Conservation (phyloP, 352 stramenopile species). For the Phytophthora brassicae region DNA sequence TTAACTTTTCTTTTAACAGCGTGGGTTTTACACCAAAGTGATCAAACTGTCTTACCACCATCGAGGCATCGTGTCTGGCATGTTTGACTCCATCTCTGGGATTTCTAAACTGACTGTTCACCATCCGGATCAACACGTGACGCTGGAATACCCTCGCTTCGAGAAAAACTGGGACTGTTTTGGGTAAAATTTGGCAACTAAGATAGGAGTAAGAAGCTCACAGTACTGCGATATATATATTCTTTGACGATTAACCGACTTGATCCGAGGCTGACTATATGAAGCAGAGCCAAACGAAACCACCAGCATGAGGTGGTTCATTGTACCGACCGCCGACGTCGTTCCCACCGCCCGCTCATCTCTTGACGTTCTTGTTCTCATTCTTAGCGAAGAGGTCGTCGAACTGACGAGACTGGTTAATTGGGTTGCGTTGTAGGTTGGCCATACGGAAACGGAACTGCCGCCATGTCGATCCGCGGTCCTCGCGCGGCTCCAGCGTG, state of each 20-base stretch:
- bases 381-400: conserved; percentile 56
- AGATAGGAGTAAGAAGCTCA: background rate
- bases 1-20: conserved; percentile 9
- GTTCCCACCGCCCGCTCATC: conserved; percentile 31
- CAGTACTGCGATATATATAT: conserved; percentile 29
- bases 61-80: conserved; percentile 50
- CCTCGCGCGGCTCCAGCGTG: conserved; percentile 35
- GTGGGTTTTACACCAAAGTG: conserved; percentile 61
- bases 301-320: conserved; percentile 8
- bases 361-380: conserved; percentile 57
- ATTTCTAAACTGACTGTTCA: conserved; percentile 48
- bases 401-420: conserved; percentile 75
- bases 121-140: conserved; percentile 17
- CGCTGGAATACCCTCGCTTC: conserved; percentile 51
- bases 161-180: conserved; percentile 34
- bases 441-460: conserved; percentile 70
- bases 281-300: background rate
- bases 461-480: conserved; percentile 46
- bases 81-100: conserved; percentile 63
- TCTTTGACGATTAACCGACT: conserved; percentile 19
- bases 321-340: conserved; percentile 1
- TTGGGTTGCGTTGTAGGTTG: conserved; percentile 65
- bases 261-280: no score
- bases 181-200: background rate
- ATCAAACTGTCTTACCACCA: conserved; percentile 44